Percentiles rank a stretch among this genome's conserved stretches.
These are phyloP conservation scores for Sonneratia alba DNA, from an alignment of 345 rosid species.

Conservation along the genomic window DNA sequence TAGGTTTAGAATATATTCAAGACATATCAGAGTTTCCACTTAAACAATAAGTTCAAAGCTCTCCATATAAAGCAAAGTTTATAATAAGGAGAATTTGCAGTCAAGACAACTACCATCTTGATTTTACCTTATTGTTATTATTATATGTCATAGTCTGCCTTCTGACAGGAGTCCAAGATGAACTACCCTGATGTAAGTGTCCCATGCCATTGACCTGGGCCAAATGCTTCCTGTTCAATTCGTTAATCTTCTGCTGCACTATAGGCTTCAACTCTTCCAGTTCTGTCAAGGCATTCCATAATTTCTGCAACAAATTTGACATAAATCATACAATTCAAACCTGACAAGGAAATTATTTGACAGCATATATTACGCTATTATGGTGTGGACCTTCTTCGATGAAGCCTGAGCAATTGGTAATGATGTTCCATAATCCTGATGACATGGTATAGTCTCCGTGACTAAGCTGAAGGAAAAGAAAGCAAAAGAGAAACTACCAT, in stretches of 20 bases:
- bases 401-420: constrained; percentile 34
- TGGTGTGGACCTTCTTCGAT: constrained; percentile 34
- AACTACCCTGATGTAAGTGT: constrained; percentile 26
- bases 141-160: constrained; percentile 31
- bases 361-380: background rate
- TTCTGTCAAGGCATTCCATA: constrained; percentile 58
- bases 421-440: constrained; percentile 62
- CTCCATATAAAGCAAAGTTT: background rate
- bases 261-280: constrained; percentile 77
- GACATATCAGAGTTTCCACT: background rate
- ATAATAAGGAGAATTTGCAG: background rate
- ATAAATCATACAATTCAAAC: constrained; percentile 14
- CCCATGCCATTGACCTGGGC: constrained; percentile 31
- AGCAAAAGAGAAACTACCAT: constrained; percentile 4
- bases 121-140: constrained; percentile 39
- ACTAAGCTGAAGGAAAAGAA: constrained; percentile 58
- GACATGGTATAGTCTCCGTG: constrained; percentile 82
- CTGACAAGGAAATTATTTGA: constrained; percentile 9
- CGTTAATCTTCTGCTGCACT: constrained; percentile 53
- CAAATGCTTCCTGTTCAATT: constrained; percentile 35
- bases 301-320: constrained; percentile 35
- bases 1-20: constrained; percentile 3
- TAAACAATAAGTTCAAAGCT: background rate
- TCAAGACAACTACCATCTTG: too few species aligned
- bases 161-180: constrained; percentile 32